These are phyloP conservation scores for Usnea hakonensis DNA, from an alignment of 495 filamentous ascomycete genomes.

Conservation along the genomic window DNA sequence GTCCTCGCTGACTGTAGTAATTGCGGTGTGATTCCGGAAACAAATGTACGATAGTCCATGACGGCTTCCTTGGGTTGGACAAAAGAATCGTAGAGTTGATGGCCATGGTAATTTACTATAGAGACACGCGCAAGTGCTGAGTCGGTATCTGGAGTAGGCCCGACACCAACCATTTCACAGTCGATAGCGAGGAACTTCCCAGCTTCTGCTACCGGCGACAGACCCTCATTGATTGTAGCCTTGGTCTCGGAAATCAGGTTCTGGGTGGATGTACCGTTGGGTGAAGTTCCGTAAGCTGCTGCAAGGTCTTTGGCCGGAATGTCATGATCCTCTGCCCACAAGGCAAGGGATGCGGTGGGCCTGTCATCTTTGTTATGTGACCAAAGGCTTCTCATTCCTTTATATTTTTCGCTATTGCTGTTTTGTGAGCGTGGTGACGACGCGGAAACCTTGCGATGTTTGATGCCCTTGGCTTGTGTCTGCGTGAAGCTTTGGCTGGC, in stretches of 20 bases:
- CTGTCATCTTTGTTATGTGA: conserved; percentile 16
- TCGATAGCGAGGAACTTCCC: conserved; percentile 90
- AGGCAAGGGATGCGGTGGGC: conserved; percentile 29
- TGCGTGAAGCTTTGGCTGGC: conserved; percentile 12
- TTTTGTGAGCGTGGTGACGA: not conserved
- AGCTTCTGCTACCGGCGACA: conserved; percentile 43
- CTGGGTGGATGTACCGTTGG: conserved; percentile 14
- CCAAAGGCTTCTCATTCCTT: conserved; percentile 3
- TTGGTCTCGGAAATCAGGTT: not conserved
- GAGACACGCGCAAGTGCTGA: conserved; percentile 75
- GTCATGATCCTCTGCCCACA: conserved; percentile 51
- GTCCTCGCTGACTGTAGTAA: conserved; percentile 59
- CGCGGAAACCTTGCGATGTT: conserved; percentile 13
- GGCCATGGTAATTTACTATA: conserved; percentile 85
- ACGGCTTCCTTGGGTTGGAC: conserved; percentile 69
- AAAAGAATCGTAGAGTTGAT: conserved; percentile 84
- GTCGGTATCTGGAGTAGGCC: conserved; percentile 55
- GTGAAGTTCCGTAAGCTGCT: conserved; percentile 44
- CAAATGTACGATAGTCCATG: conserved; percentile 80
- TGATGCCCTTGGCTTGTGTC: conserved; percentile 16
- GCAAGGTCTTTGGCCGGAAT: conserved; percentile 53
- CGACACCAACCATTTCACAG: conserved; percentile 97
- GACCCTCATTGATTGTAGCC: conserved; percentile 42
- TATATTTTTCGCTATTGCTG: not conserved
- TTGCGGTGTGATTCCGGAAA: conserved; percentile 68